A percentile compares a stretch with the other conserved stretches of the same genome.
These are phyloP conservation scores for Colletotrichum paranaense DNA, from an alignment of 2,329 filamentous ascomycete genomes.

Conservation along the genomic window DNA sequence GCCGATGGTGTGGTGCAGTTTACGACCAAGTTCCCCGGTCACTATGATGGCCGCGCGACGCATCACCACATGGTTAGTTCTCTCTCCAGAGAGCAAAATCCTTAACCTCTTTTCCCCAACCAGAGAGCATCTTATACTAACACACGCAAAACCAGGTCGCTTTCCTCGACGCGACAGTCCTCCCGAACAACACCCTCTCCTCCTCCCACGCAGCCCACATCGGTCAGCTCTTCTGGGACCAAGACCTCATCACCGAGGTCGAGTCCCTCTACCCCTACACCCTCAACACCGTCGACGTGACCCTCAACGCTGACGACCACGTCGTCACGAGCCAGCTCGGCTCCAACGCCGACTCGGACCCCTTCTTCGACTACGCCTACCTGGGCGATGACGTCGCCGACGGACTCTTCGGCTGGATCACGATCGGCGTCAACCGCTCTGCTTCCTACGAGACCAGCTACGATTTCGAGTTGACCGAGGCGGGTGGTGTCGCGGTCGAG, in stretches of 20 bases:
- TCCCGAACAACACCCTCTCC: slow-evolving; percentile 56
- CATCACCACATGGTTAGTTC: slow-evolving; percentile 55
- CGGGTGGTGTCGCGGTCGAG: slow-evolving; percentile 12
- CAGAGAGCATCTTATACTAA: not conserved
- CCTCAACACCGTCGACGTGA: slow-evolving; percentile 19
- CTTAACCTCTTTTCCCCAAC: not conserved
- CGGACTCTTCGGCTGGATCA: slow-evolving; percentile 61
- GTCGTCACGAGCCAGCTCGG: slow-evolving; percentile 56
- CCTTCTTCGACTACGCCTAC: slow-evolving; percentile 62
- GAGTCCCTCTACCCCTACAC: slow-evolving; percentile 26
- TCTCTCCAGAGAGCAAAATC: not conserved
- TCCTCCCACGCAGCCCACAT: slow-evolving; percentile 52
- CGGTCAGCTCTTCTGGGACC: slow-evolving; percentile 33
- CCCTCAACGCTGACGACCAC: slow-evolving; percentile 49
- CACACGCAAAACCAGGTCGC: not conserved
- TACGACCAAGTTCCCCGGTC: slow-evolving; percentile 56
- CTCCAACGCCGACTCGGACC: slow-evolving; percentile 58
- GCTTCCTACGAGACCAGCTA: slow-evolving; percentile 15
- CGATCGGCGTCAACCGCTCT: slow-evolving; percentile 51
- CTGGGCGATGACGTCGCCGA: slow-evolving; percentile 59
- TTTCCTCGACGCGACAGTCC: slow-evolving; percentile 20
- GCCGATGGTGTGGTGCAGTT: slow-evolving; percentile 46
- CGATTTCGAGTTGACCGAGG: slow-evolving; percentile 7
- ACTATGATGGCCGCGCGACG: slow-evolving; percentile 56
- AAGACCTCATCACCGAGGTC: slow-evolving; percentile 19